Base-by-base conservation (phyloP, 192 early-diverging fungal species). In the Linnemannia zychae region DNA sequence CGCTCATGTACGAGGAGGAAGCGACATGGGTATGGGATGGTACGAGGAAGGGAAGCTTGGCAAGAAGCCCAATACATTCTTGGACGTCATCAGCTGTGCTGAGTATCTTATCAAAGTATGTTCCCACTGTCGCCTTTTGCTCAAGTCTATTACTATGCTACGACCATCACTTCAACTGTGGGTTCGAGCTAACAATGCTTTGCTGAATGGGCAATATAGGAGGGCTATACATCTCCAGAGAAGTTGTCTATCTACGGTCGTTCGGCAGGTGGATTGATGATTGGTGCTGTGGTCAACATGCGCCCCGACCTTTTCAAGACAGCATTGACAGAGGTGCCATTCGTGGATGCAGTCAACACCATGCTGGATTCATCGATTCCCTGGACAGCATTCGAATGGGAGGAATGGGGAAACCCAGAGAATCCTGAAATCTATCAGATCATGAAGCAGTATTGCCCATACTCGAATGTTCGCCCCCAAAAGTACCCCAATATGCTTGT, bases 281-380 rank as follows among this genome's bases (percentile, higher is more conserved):
- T 93, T 53, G 93, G 94, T 16, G 90, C 94, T 2, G 91, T 91
- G 0, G 80, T 95, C 28, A 94, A 94, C 71, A 89, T 86, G 63
- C 60, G 81, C 12, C 94, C 94, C 28, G 93, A 94, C 50, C 89
- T 95, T 36, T 96, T 96, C 84, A 91, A 92, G 16, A 93, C 96
- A 0, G 91, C 94, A 0, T 71, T 96, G 20, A 88, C 95, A 6
- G 91, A 94, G 74, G 96, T 97, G 0, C 96, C 96, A 0, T 97
- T 97, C 90, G 92, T 97, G 1, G 96, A 97, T 79, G 94, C 95
- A 37, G 82, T 97, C 24, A 94, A 95, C 33, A 91, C 96, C n/a
- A 97, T 97, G 96, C 76, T 96, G 67, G 89, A 91, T 65, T 91
- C 95, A 9, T 82, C 91, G 48, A 88, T 96, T n/a, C 95, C 95